A percentile compares a stretch with the other conserved stretches of the same genome.
phyloP scores from a whole-genome alignment of 352 stramenopile genomes.

The Pythium myriotylum region DNA sequence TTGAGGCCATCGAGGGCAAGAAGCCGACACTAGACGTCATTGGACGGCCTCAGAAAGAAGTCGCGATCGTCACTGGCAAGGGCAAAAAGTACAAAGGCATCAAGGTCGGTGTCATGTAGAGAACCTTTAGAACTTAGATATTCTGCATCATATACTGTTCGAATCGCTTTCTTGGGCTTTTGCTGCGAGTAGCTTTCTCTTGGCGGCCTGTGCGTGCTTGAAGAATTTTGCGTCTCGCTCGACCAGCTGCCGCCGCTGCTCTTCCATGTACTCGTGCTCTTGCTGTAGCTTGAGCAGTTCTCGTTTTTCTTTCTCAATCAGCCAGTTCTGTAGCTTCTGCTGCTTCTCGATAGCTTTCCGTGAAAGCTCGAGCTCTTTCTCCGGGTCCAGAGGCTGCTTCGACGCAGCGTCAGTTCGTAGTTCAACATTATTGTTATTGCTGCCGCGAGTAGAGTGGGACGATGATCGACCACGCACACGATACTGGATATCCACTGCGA shows the following conservation, averaged over 20 bases:
- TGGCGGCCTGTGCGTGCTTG: conserved; percentile 68
- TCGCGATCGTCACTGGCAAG: conserved; percentile 56
- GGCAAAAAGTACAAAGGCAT: conserved; percentile 77
- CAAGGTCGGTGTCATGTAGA: conserved; percentile 46
- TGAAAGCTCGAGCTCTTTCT: conserved; percentile 67
- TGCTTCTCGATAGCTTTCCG: conserved; percentile 90
- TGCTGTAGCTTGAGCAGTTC: conserved; percentile 81
- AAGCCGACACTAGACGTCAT: conserved; percentile 57
- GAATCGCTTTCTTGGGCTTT: conserved; percentile 11
- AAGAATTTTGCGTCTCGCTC: conserved; percentile 84
- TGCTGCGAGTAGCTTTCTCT: conserved; percentile 54
- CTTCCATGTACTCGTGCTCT: conserved; percentile 79
- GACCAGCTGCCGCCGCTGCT: conserved; percentile 54
- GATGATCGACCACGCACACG: conserved; percentile 55
- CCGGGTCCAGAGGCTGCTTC: conserved; percentile 37
- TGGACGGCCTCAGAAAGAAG: conserved; percentile 68
- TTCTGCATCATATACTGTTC: neutral
- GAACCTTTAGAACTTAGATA: neutral
- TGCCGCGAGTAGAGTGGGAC: conserved; percentile 38
- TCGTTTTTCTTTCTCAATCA: conserved; percentile 87
- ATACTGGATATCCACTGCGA: conserved; percentile 56
- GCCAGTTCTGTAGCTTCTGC: conserved; percentile 87
- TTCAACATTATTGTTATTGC: conserved; percentile 34
- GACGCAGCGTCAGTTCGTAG: conserved; percentile 7
- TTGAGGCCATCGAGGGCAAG: conserved; percentile 42